Evolutionary conservation across 306 rosid genomes (phyloP).

Genomic region (Dryas drummondii): DNA sequence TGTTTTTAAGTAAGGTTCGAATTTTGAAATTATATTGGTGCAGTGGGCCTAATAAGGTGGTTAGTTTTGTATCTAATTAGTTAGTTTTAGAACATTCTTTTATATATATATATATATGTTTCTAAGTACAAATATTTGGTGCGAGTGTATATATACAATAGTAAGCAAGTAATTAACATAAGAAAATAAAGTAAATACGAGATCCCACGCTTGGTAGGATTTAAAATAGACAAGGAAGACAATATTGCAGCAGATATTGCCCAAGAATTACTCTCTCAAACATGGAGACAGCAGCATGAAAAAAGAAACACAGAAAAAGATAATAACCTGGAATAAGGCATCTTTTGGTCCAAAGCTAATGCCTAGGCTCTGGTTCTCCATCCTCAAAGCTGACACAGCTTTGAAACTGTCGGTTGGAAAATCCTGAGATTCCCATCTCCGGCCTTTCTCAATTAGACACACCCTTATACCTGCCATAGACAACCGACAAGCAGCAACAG

Average conservation of each 20-base stretch:
- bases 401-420: slow-evolving; percentile 34
- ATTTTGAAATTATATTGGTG: too few species aligned
- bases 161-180: background rate
- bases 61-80: too few species aligned
- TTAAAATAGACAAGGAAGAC: background rate
- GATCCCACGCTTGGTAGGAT: background rate
- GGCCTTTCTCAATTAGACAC: slow-evolving; percentile 34
- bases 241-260: background rate
- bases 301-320: slow-evolving; percentile 12
- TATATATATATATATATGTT: background rate
- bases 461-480: slow-evolving; percentile 34
- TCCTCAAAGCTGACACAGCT: slow-evolving; percentile 24
- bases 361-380: slow-evolving; percentile 30
- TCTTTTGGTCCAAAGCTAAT: slow-evolving; percentile 42
- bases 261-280: background rate
- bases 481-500: slow-evolving; percentile 39
- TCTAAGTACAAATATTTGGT: background rate
- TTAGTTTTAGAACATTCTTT: too few species aligned
- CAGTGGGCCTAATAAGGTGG: too few species aligned
- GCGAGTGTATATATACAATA: background rate
- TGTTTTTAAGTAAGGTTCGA: too few species aligned
- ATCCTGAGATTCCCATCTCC: slow-evolving; percentile 38
- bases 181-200: background rate
- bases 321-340: slow-evolving; percentile 35
- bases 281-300: background rate